Percentiles rank a stretch among this genome's conserved stretches.
These are phyloP conservation scores for Pythium phragmiticola DNA, from an alignment of 352 stramenopile species.

Conservation along the genomic window DNA sequence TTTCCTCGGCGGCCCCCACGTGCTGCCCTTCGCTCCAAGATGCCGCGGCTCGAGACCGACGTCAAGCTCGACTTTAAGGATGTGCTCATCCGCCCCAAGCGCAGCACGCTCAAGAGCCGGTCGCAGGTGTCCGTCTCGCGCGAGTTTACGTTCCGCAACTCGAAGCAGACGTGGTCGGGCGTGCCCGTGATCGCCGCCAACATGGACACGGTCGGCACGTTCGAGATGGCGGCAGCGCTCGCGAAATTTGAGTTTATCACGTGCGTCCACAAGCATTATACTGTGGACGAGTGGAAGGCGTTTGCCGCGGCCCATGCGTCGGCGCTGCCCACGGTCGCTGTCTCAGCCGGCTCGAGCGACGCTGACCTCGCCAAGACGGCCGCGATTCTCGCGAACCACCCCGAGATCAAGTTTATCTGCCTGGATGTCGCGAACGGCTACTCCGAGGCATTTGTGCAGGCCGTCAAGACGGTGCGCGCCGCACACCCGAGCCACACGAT, in stretches of 20 bases:
- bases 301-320: slow-evolving; percentile 58
- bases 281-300: slow-evolving; percentile 54
- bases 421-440: slow-evolving; percentile 91
- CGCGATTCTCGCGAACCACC: slow-evolving; percentile 53
- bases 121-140: slow-evolving; percentile 77
- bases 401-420: slow-evolving; percentile 82
- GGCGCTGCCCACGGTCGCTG: slow-evolving; percentile 69
- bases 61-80: slow-evolving; percentile 93
- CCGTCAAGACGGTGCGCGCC: slow-evolving; percentile 57
- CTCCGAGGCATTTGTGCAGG: slow-evolving; percentile 85
- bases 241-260: slow-evolving; percentile 84
- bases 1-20: slow-evolving; percentile 26
- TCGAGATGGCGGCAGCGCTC: slow-evolving; percentile 85
- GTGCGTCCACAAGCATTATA: slow-evolving; percentile 92
- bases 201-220: slow-evolving; percentile 92
- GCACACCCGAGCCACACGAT: slow-evolving; percentile 80
- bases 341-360: slow-evolving; percentile 70
- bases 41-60: slow-evolving; percentile 90
- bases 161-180: slow-evolving; percentile 67
- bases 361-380: slow-evolving; percentile 74
- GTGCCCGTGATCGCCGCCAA: slow-evolving; percentile 90
- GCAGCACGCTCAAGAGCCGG: slow-evolving; percentile 88
- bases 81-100: slow-evolving; percentile 93
- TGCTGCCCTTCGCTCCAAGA: slow-evolving; percentile 23
- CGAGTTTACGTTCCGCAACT: slow-evolving; percentile 77